A percentile compares a stretch with the other conserved stretches of the same genome.
These are phyloP conservation scores for Lavandula angustifolia DNA, from an alignment of 257 asterid genomes.

Conservation along the genomic window DNA sequence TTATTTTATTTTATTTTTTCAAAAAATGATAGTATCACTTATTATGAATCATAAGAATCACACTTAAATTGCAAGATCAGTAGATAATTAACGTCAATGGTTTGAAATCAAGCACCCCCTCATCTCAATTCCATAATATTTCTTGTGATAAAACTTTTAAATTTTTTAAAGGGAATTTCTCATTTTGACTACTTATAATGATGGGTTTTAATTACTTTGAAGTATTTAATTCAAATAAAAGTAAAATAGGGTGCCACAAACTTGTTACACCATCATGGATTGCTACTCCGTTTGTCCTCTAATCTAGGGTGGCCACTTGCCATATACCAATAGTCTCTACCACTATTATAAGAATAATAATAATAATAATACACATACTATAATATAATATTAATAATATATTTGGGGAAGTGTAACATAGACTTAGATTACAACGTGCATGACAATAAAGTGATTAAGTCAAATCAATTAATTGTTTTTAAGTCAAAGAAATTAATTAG, in stretches of 20 bases:
- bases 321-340: too few species aligned
- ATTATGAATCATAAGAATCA: too few species aligned
- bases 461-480: background rate
- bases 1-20: too few species aligned
- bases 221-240: background rate
- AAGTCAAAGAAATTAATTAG: slow-evolving; percentile 18
- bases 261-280: slow-evolving; percentile 8
- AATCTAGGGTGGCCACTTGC: too few species aligned
- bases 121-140: too few species aligned
- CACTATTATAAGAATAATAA: too few species aligned
- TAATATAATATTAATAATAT: background rate
- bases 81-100: too few species aligned
- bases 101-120: too few species aligned
- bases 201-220: background rate
- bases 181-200: background rate
- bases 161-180: too few species aligned
- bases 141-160: background rate
- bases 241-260: background rate
- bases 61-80: too few species aligned
- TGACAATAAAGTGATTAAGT: slow-evolving; percentile 34
- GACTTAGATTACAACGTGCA: slow-evolving; percentile 20
- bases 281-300: background rate
- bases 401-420: slow-evolving; percentile 26
- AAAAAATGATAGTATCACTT: too few species aligned
- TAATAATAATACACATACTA: too few species aligned